Conservation (phyloP, 305 asterid genomes). For the Plantago rigida region DNA sequence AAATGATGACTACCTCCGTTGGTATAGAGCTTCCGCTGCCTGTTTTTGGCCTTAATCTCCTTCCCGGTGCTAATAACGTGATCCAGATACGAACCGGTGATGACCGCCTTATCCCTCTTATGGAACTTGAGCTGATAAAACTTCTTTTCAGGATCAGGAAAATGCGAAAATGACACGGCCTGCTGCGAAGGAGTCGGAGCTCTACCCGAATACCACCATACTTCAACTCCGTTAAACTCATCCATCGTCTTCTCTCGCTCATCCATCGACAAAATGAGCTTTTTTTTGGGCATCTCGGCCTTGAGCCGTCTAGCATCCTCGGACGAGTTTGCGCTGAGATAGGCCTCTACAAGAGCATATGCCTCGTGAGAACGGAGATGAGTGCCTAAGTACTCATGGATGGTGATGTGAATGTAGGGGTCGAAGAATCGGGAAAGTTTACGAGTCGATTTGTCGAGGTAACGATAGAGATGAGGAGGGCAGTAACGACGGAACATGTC, state of each 20-base stretch:
- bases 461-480: background rate
- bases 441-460: background rate
- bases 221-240: slow-evolving; percentile 27
- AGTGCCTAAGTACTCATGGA: slow-evolving; percentile 30
- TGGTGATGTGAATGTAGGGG: slow-evolving; percentile 31
- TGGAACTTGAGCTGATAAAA: slow-evolving; percentile 34
- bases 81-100: slow-evolving; percentile 29
- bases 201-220: slow-evolving; percentile 27
- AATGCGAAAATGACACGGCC: background rate
- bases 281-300: slow-evolving; percentile 33
- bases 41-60: slow-evolving; percentile 23
- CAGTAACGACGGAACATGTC: slow-evolving; percentile 13
- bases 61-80: slow-evolving; percentile 31
- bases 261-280: slow-evolving; percentile 43
- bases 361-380: slow-evolving; percentile 30
- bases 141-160: slow-evolving; percentile 25
- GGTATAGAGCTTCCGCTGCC: slow-evolving; percentile 34
- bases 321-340: slow-evolving; percentile 28
- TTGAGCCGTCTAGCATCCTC: slow-evolving; percentile 35
- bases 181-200: background rate
- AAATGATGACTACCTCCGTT: slow-evolving; percentile 22
- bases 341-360: slow-evolving; percentile 28
- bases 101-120: slow-evolving; percentile 24
- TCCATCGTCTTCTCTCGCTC: slow-evolving; percentile 40
- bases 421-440: slow-evolving; percentile 24